These are phyloP conservation scores for Fusarium sp. DNA, from an alignment of 2,329 filamentous ascomycete genomes.

Conservation along the genomic window DNA sequence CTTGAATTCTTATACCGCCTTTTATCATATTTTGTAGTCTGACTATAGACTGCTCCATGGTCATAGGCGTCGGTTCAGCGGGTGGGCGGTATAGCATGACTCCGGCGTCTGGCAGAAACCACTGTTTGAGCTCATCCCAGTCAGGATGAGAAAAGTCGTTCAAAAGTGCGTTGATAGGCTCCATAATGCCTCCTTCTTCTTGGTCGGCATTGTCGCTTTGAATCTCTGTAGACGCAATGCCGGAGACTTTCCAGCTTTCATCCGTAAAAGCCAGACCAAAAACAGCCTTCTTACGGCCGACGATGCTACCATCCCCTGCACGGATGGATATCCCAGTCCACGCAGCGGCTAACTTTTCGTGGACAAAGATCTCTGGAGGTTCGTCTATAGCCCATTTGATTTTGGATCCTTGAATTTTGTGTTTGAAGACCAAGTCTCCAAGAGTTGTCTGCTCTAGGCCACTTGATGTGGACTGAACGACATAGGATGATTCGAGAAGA, in stretches of 20 bases:
- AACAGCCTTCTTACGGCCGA: conserved; percentile 16
- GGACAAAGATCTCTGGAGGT: neutral
- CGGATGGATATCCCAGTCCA: conserved; percentile 18
- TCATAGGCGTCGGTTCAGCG: conserved; percentile 6
- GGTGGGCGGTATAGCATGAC: conserved; percentile 16
- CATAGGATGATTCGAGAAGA: conserved; percentile 23
- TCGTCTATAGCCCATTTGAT: conserved; percentile 16
- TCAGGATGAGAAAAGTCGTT: conserved; percentile 19
- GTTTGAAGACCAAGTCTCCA: neutral
- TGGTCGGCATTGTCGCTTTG: neutral
- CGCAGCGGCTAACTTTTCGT: conserved; percentile 3
- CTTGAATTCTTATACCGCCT: neutral
- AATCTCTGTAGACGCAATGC: conserved; percentile 5
- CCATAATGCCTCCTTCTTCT: conserved; percentile 9
- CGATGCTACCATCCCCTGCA: neutral
- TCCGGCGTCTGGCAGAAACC: conserved; percentile 15
- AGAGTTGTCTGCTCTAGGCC: conserved; percentile 20
- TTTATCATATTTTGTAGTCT: conserved; percentile 22
- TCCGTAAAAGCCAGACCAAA: conserved; percentile 6
- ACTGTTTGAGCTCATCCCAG: conserved; percentile 13
- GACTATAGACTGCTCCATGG: conserved; percentile 22
- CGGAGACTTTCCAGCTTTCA: conserved; percentile 18
- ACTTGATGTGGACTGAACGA: conserved; percentile 7
- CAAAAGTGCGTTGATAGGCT: conserved; percentile 19
- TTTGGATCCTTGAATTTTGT: neutral